phyloP scores from a whole-genome alignment of 306 rosid species.

The Quercus mongolica region DNA sequence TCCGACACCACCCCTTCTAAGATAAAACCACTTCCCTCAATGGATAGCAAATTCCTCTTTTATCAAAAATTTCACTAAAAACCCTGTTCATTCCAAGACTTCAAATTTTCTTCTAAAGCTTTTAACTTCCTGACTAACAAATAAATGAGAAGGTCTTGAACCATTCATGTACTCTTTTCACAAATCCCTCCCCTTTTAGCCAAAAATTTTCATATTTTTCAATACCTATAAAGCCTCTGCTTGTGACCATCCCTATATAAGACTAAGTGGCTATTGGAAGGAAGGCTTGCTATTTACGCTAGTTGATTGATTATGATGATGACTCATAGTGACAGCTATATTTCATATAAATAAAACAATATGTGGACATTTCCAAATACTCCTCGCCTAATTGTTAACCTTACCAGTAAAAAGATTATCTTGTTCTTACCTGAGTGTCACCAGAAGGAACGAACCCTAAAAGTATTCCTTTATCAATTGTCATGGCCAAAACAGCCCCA shows the following conservation, averaged over 20 bases:
- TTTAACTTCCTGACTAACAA: background rate
- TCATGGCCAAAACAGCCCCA: slow-evolving; percentile 86
- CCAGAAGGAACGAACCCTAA: slow-evolving; percentile 82
- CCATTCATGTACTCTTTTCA: background rate
- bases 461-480: slow-evolving; percentile 81
- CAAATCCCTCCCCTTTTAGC: background rate
- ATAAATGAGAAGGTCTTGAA: background rate
- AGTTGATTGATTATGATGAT: background rate
- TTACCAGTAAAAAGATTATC: background rate
- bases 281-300: background rate
- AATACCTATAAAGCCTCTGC: background rate
- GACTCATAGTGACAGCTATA: background rate
- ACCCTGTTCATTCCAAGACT: background rate
- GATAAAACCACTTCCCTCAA: background rate
- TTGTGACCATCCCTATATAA: background rate
- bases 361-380: slow-evolving; percentile 5
- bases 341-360: background rate
- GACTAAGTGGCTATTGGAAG: background rate
- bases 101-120: background rate
- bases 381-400: slow-evolving; percentile 6
- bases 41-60: background rate
- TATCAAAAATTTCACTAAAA: background rate
- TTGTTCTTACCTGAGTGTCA: slow-evolving; percentile 46
- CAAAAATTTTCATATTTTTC: background rate
- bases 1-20: background rate